Conservation (phyloP, 2,329 filamentous ascomycete species). For the Escovopsis sp. region DNA sequence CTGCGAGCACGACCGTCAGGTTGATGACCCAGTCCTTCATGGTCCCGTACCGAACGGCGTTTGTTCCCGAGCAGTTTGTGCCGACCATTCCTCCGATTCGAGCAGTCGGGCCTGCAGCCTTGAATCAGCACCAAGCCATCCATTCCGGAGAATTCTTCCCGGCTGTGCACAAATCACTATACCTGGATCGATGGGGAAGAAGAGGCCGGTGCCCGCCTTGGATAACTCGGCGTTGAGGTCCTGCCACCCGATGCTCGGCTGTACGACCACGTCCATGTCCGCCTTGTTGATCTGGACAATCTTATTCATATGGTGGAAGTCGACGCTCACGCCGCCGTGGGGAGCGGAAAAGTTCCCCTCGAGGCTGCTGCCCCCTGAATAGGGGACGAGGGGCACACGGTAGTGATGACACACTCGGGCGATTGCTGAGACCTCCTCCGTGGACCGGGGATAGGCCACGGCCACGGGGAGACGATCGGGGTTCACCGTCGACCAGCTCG, state of each 20-base stretch:
- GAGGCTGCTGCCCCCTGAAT: conserved; percentile 71
- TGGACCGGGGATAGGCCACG: conserved; percentile 48
- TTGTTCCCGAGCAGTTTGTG: conserved; percentile 65
- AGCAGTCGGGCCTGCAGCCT: conserved; percentile 39
- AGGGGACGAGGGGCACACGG: conserved; percentile 72
- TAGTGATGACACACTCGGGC: conserved; percentile 62
- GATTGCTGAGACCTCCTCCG: conserved; percentile 43
- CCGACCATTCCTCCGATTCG: conserved; percentile 76
- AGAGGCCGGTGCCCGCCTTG: conserved; percentile 59
- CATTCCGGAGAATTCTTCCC: neutral
- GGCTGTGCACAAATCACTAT: conserved; percentile 9
- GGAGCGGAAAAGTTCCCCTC: conserved; percentile 86
- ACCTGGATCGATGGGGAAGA: conserved; percentile 83
- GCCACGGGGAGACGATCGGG: conserved; percentile 46
- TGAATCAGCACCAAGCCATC: neutral
- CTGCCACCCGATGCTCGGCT: conserved; percentile 88
- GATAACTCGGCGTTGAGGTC: conserved; percentile 59
- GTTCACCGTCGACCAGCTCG: conserved; percentile 50
- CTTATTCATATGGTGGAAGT: conserved; percentile 77
- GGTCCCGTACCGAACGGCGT: conserved; percentile 66
- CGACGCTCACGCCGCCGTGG: conserved; percentile 74
- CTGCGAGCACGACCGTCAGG: conserved; percentile 64
- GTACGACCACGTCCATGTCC: conserved; percentile 87
- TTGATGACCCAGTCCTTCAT: conserved; percentile 87
- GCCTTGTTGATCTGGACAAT: conserved; percentile 67